Evolutionary conservation across 2,329 filamentous ascomycete species (phyloP).

Genomic region (Ascochyta fabae): DNA sequence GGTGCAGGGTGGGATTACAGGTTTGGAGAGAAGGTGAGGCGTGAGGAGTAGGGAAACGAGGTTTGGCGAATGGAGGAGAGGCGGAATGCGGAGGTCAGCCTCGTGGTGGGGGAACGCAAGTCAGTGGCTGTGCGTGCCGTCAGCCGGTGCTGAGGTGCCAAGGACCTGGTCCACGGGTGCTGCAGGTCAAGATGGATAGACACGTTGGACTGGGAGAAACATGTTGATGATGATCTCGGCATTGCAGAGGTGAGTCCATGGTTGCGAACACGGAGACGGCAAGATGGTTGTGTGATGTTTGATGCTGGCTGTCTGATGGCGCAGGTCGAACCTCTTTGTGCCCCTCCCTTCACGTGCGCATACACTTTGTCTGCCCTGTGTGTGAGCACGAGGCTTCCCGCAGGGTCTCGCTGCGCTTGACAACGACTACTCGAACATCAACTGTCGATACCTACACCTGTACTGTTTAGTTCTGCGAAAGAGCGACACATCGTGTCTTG

Average conservation of each 20-base stretch:
- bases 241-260: background rate
- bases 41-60: background rate
- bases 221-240: background rate
- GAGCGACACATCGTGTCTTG: constrained; percentile 6
- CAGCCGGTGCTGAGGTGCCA: constrained; percentile 24
- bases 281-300: constrained; percentile 10
- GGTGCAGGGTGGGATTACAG: constrained; percentile 18
- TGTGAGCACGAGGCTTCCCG: background rate
- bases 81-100: constrained; percentile 32
- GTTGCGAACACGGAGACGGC: background rate
- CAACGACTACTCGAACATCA: background rate
- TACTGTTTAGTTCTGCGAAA: constrained; percentile 5
- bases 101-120: constrained; percentile 23
- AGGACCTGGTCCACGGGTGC: constrained; percentile 26
- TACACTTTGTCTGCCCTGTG: background rate
- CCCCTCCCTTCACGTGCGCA: constrained; percentile 9
- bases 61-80: constrained; percentile 22
- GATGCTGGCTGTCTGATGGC: constrained; percentile 6
- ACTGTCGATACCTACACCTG: background rate
- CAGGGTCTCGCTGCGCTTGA: background rate
- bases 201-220: background rate
- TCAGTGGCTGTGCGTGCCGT: constrained; percentile 18
- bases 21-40: background rate
- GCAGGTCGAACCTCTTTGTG: background rate
- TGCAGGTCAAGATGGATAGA: background rate